phyloP scores from a whole-genome alignment of 345 rosid species.

The Eucalyptus erythrocorys region DNA sequence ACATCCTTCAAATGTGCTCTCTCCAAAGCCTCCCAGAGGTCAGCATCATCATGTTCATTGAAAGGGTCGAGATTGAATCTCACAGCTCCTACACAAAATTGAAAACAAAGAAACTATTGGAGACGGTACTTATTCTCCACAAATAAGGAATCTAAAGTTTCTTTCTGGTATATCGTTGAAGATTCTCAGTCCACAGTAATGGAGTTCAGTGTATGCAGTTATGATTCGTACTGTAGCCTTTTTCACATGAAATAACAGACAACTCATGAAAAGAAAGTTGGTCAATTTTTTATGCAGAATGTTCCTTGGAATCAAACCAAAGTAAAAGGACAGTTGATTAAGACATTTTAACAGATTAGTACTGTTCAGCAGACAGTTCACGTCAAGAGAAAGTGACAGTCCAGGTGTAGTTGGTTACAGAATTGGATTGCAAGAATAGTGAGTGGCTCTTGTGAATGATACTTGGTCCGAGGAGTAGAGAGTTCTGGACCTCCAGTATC shows the following conservation, averaged over 20 bases:
- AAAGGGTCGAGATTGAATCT: conserved; percentile 92
- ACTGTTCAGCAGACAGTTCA: not conserved
- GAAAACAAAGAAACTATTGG: not conserved
- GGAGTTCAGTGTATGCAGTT: not conserved
- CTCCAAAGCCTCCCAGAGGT: conserved; percentile 87
- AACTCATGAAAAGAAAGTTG: not conserved
- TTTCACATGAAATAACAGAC: not conserved
- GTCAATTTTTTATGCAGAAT: not conserved
- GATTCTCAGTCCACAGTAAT: not conserved
- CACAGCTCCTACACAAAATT: conserved; percentile 52
- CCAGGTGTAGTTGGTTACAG: not conserved
- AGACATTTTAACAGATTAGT: not conserved
- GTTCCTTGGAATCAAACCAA: not conserved
- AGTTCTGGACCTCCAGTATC: not conserved
- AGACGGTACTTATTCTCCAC: not conserved
- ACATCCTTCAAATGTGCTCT: conserved; percentile 84
- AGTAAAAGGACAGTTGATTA: not conserved
- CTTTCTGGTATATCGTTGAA: not conserved
- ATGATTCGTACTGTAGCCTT: not conserved
- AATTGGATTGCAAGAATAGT: not conserved
- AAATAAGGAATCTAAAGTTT: not conserved
- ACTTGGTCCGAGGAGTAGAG: not conserved
- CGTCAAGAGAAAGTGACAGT: not conserved
- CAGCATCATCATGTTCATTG: conserved; percentile 78
- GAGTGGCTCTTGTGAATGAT: not conserved